Base-by-base conservation (phyloP, 2,329 filamentous ascomycete species). In the Leptodontidium sp. region DNA sequence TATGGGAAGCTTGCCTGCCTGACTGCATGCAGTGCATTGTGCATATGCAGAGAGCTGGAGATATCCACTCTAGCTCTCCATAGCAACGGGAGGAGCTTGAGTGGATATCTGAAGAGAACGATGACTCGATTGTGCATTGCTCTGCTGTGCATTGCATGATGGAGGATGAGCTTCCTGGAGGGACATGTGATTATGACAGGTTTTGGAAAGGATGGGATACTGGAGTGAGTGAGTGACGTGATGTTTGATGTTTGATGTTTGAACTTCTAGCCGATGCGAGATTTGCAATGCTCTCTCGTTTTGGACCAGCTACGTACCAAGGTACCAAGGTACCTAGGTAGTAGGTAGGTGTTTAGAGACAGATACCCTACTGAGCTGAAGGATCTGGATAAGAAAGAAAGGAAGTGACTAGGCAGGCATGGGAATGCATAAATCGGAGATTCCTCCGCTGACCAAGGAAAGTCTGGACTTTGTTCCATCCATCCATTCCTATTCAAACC, bases 41-140 rank as follows among this genome's bases (percentile, higher is more conserved):
- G 52, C 52, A 55, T 55, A 35, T 55, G 52, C 52, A 55, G 52
- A 9, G 11, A n/a, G 29, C 43, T 47, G 47, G 4, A 50, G 47
- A 15, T 55, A 55, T 55, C 52, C 52, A 55, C 52, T 35, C 15
- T 55, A 55, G 52, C 52, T 55, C 52, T 55, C 52, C 52, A 55
- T 55, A 55, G 52, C 52, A 55, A 55, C 52, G 52, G 32, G 29
- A 15, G 14, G 14, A 47, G 43, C 43, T 47, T 17, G 43, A 47
- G 43, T 53, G 50, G 50, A 53, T 29, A 5, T 53, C 50, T 53
- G 50, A 53, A 4, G 14, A 2, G 50, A 53, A 8, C 38, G 38
- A 40, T 53, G 52, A 55, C 52, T 55, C 15, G 52, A 55, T 32
- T 55, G 4, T 35, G 52, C 26, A 52, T 24, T 55, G 52, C 29